A percentile compares a stretch with the other conserved stretches of the same genome.
Evolutionary conservation across 352 stramenopile species (phyloP).

Genomic region (Phytophthora palmivora): DNA sequence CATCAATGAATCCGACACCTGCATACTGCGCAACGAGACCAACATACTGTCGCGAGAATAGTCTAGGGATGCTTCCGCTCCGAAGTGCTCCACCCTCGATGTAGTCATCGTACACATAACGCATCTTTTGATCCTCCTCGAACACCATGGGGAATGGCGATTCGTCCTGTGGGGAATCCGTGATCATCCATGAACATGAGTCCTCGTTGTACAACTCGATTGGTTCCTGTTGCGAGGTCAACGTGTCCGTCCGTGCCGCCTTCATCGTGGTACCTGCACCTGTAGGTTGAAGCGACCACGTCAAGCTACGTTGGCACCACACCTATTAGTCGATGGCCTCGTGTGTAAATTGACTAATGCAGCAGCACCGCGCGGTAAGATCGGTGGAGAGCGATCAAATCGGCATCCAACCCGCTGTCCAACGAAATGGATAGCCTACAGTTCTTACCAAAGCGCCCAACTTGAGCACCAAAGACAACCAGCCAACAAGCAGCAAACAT

Average conservation of each 20-base stretch:
- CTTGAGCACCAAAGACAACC: constrained; percentile 1
- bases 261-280: constrained; percentile 33
- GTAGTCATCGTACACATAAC: constrained; percentile 50
- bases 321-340: constrained; percentile 4
- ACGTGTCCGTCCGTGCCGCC: constrained; percentile 26
- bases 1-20: constrained; percentile 57
- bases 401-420: constrained; percentile 11
- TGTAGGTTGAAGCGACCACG: constrained; percentile 11
- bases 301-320: constrained; percentile 8
- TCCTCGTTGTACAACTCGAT: constrained; percentile 38
- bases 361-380: constrained; percentile 5
- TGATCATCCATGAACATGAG: constrained; percentile 43
- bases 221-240: constrained; percentile 27
- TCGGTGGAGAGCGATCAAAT: constrained; percentile 4
- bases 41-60: constrained; percentile 51
- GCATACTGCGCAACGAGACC: constrained; percentile 65
- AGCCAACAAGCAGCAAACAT: constrained; percentile 6
- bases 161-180: constrained; percentile 36
- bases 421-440: constrained; percentile 28
- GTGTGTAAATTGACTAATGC: constrained; percentile 30
- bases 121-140: constrained; percentile 49
- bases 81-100: constrained; percentile 48
- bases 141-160: constrained; percentile 41
- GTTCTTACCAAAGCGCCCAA: not conserved
- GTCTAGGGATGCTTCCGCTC: constrained; percentile 39